Evolutionary conservation across 2,329 filamentous ascomycete genomes (phyloP).

Genomic region (Fusarium foetens): DNA sequence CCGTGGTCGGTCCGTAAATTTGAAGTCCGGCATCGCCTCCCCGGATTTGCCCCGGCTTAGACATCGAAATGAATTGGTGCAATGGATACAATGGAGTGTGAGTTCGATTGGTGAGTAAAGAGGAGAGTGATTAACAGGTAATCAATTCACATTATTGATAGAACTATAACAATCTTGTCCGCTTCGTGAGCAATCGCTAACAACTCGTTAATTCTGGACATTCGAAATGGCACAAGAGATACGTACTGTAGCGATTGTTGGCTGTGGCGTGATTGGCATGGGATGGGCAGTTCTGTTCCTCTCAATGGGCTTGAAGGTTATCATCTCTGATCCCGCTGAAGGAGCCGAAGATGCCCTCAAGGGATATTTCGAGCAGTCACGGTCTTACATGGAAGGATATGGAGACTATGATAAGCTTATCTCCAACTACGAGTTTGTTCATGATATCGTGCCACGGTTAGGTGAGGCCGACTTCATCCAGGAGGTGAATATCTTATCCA

Average conservation of each 20-base stretch:
- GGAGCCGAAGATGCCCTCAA: background rate
- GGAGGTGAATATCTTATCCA: background rate
- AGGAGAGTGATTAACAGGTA: accelerated
- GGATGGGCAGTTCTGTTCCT: background rate
- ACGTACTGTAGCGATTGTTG: background rate
- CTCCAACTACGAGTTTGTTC: background rate
- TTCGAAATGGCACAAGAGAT: background rate
- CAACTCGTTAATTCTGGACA: background rate
- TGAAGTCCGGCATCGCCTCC: background rate
- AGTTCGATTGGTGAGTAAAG: background rate
- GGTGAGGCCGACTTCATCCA: background rate
- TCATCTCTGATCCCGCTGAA: background rate
- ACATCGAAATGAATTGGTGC: accelerated
- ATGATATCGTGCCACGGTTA: background rate
- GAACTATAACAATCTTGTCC: background rate
- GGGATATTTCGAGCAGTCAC: background rate
- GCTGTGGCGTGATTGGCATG: background rate
- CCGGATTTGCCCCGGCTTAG: background rate
- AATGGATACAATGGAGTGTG: no score
- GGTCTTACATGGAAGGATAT: background rate
- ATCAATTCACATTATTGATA: accelerated
- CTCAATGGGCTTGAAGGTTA: background rate
- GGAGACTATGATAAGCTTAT: background rate
- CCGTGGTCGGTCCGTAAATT: background rate
- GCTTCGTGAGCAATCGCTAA: accelerated